Conservation (phyloP, 768 basidiomycete genomes). For the Lyophyllum atratum region DNA sequence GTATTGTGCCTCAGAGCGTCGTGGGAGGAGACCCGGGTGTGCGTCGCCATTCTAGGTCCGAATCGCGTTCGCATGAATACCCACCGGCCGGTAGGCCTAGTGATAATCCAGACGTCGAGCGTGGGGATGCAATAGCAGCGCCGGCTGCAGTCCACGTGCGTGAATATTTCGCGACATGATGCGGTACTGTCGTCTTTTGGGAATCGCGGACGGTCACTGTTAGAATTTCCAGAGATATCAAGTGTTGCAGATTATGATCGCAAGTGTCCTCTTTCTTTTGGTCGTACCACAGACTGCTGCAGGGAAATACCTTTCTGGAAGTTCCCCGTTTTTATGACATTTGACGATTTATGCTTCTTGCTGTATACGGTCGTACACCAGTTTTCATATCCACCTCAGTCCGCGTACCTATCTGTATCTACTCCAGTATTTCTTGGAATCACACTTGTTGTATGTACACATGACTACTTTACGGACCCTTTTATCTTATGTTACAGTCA, state of each 20-base stretch:
- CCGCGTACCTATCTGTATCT: background rate
- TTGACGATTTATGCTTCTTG: background rate
- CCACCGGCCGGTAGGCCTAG: background rate
- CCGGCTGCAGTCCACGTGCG: slow-evolving; percentile 7
- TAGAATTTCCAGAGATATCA: background rate
- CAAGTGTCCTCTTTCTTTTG: background rate
- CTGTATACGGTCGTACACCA: background rate
- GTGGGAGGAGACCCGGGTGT: background rate
- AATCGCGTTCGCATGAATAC: background rate
- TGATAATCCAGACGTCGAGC: background rate
- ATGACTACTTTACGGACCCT: too few species aligned
- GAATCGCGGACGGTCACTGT: background rate
- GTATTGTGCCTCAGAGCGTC: background rate
- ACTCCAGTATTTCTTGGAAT: background rate
- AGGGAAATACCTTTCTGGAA: background rate
- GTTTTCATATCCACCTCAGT: background rate
- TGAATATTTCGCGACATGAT: background rate
- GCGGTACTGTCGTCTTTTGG: background rate
- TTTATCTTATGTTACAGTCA: too few species aligned
- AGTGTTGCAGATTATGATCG: background rate
- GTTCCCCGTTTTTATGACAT: background rate
- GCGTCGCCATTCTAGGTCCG: background rate
- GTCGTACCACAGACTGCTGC: background rate
- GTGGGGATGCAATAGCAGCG: background rate
- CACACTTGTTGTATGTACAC: background rate